A percentile compares a stretch with the other conserved stretches of the same genome.
phyloP scores from a whole-genome alignment of 169 alveolate genomes.

The Plasmodium blacklocki region DNA sequence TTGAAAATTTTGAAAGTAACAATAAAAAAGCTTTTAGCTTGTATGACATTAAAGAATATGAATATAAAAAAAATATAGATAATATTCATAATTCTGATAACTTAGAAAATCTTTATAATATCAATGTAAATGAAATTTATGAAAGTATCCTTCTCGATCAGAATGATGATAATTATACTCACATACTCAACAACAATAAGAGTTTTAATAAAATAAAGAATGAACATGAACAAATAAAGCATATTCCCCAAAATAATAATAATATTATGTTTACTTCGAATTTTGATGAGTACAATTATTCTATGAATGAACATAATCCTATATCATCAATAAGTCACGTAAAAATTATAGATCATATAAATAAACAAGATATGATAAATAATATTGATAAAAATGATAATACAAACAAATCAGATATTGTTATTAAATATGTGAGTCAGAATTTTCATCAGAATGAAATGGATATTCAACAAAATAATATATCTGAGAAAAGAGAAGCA shows the following conservation, averaged over 20 bases:
- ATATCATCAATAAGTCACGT: background rate
- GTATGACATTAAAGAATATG: background rate
- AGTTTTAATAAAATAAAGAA: background rate
- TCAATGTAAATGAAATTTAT: conserved; percentile 41
- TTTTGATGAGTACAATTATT: conserved; percentile 1
- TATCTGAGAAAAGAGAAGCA: background rate
- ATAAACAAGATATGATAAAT: background rate
- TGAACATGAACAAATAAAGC: background rate
- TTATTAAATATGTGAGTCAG: too few relatives aligned
- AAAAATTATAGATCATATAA: too few relatives aligned
- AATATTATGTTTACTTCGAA: background rate
- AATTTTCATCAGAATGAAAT: background rate
- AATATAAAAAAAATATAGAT: background rate
- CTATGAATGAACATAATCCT: background rate
- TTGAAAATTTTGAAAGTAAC: background rate
- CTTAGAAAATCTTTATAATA: conserved; percentile 13
- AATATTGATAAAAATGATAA: background rate
- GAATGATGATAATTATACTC: background rate
- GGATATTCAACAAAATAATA: too few relatives aligned
- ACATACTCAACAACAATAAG: background rate
- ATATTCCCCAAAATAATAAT: background rate
- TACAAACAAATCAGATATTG: background rate
- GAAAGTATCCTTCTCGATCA: conserved; percentile 23
- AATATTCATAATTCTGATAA: background rate
- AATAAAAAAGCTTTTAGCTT: too few relatives aligned